Percentiles rank a stretch among this genome's conserved stretches.
Conservation (phyloP, 371 early-diverging fungal genomes). For the Umbelopsis sp. region DNA sequence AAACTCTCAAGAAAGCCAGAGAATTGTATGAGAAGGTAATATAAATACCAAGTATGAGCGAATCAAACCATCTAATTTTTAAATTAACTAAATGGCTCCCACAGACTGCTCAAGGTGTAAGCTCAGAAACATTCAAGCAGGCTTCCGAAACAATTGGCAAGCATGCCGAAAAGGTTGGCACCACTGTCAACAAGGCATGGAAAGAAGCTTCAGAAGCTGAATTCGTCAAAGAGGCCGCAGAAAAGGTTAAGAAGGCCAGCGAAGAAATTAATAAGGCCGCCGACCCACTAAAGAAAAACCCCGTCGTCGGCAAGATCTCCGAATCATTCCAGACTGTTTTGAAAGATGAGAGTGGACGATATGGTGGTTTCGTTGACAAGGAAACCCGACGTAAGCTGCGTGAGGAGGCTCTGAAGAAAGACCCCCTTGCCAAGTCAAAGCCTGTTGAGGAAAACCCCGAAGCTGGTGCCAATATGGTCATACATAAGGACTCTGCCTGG, state of each 20-base stretch:
- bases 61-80: not conserved
- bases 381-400: constrained; percentile 69
- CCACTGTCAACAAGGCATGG: constrained; percentile 74
- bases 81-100: not conserved
- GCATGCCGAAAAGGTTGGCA: constrained; percentile 76
- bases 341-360: constrained; percentile 75
- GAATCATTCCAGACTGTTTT: constrained; percentile 74
- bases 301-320: constrained; percentile 72
- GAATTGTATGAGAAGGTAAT: constrained; percentile 77
- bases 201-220: constrained; percentile 87
- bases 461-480: constrained; percentile 87
- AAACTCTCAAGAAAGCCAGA: constrained; percentile 86
- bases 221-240: constrained; percentile 80
- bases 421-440: constrained; percentile 26
- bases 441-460: constrained; percentile 52
- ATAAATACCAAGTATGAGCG: constrained; percentile 28
- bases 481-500: constrained; percentile 92
- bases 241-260: constrained; percentile 65
- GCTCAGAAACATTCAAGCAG: constrained; percentile 63
- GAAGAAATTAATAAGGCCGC: constrained; percentile 68
- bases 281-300: constrained; percentile 78
- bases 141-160: constrained; percentile 80
- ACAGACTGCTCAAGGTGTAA: constrained; percentile 46
- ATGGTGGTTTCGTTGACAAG: constrained; percentile 80
- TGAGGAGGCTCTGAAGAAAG: constrained; percentile 54